Conservation (phyloP, 768 basidiomycete species). For the Dendrothele bispora region DNA sequence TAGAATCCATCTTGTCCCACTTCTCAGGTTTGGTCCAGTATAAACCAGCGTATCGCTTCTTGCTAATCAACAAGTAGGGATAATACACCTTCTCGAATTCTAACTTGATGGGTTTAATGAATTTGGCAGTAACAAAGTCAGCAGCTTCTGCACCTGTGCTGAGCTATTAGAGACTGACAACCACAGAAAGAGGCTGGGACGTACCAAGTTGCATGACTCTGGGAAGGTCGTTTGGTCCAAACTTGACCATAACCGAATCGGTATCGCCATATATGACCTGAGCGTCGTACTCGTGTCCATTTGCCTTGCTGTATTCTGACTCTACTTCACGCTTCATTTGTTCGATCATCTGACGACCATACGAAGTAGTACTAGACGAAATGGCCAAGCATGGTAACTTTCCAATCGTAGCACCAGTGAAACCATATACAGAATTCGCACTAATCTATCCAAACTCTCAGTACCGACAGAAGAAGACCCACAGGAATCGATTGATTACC, state of each 20-base stretch:
- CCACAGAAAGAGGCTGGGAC: slow-evolving; percentile 17
- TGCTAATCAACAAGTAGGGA: slow-evolving; percentile 96
- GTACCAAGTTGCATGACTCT: slow-evolving; percentile 89
- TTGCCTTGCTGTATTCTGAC: slow-evolving; percentile 78
- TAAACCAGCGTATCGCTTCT: slow-evolving; percentile 97
- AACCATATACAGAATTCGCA: slow-evolving; percentile 98
- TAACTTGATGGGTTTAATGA: slow-evolving; percentile 94
- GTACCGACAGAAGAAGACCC: not conserved
- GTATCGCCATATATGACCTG: slow-evolving; percentile 98
- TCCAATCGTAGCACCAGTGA: slow-evolving; percentile 96
- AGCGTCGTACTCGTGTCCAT: slow-evolving; percentile 85
- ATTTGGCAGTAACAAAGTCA: slow-evolving; percentile 85
- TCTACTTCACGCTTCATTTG: slow-evolving; percentile 96
- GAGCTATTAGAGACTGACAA: not conserved
- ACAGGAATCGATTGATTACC: slow-evolving; percentile 37
- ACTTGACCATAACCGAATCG: slow-evolving; percentile 98
- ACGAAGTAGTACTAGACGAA: slow-evolving; percentile 93
- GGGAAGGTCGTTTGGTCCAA: slow-evolving; percentile 85
- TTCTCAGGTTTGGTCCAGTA: slow-evolving; percentile 97
- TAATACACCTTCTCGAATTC: slow-evolving; percentile 99
- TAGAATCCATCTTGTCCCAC: slow-evolving; percentile 99
- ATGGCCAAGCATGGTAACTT: slow-evolving; percentile 95
- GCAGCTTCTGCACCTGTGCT: slow-evolving; percentile 86
- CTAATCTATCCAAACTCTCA: slow-evolving; percentile 66
- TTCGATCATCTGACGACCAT: slow-evolving; percentile 99